Conservation (phyloP, 306 rosid genomes). For the Pyrus bretschneideri region DNA sequence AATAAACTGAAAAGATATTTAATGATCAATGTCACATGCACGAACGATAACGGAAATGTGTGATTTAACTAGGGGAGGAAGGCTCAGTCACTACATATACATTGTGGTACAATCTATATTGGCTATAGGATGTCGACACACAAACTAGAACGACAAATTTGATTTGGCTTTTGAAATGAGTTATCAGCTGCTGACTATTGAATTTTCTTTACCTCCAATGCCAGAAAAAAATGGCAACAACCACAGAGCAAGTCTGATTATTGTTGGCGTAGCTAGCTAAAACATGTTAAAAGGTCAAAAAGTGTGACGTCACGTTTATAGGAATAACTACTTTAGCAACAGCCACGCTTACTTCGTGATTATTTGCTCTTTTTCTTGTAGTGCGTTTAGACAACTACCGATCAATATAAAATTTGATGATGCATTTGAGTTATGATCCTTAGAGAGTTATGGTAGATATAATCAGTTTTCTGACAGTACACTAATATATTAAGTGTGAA, state of each 20-base stretch:
- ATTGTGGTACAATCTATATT: neutral
- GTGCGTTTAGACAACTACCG: too few species aligned
- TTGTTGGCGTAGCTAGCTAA: neutral
- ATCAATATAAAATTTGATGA: neutral
- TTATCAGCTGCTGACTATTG: neutral
- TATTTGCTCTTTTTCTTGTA: neutral
- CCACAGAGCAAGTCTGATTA: too few species aligned
- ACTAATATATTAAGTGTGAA: too few species aligned
- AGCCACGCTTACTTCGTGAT: neutral
- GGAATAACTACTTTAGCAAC: too few species aligned
- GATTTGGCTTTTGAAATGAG: neutral
- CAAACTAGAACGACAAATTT: neutral
- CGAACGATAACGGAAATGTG: neutral
- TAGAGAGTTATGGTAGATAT: neutral
- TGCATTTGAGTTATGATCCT: neutral
- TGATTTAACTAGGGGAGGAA: neutral
- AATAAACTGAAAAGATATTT: neutral
- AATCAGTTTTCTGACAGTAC: neutral
- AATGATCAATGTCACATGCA: neutral
- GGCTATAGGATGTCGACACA: neutral
- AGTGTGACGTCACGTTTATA: neutral
- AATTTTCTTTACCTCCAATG: neutral
- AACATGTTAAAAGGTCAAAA: too few species aligned
- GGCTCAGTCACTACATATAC: neutral
- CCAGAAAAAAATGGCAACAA: neutral